phyloP scores from a whole-genome alignment of 2,329 filamentous ascomycete species.

The Chalara sp. region DNA sequence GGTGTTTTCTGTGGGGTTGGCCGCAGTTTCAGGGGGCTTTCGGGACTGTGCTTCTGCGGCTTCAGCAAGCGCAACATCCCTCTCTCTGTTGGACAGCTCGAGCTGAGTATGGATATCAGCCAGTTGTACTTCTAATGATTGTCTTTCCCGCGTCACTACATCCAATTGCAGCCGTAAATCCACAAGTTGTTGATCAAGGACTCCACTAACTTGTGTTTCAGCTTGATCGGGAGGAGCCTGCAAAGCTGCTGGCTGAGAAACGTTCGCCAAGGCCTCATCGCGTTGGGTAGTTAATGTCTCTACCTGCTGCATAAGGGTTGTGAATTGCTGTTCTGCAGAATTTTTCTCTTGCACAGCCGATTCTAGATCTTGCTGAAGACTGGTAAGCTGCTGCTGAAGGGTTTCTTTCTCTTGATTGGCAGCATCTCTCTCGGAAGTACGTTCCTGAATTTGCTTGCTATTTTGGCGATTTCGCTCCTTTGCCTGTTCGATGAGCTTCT shows the following conservation, averaged over 20 bases:
- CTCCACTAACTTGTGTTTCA: conserved; percentile 39
- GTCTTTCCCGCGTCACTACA: conserved; percentile 59
- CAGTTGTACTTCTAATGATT: conserved; percentile 58
- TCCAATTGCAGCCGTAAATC: conserved; percentile 56
- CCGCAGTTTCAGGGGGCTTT: conserved; percentile 18
- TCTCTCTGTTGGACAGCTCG: conserved; percentile 52
- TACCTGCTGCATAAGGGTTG: conserved; percentile 31
- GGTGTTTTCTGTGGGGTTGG: conserved; percentile 37
- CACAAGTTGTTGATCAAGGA: conserved; percentile 43
- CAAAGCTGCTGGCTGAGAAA: conserved; percentile 16
- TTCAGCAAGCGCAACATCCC: conserved; percentile 42
- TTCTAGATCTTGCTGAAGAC: conserved; percentile 42
- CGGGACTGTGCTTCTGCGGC: conserved; percentile 40
- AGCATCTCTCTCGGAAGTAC: conserved; percentile 35
- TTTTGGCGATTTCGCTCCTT: conserved; percentile 53
- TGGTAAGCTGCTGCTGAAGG: conserved; percentile 25
- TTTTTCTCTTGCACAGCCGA: conserved; percentile 32
- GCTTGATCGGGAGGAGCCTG: conserved; percentile 30
- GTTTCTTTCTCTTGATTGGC: conserved; percentile 36
- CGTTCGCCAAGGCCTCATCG: conserved; percentile 33
- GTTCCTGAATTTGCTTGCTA: conserved; percentile 46
- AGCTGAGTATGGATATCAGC: conserved; percentile 51
- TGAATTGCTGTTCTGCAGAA: conserved; percentile 28
- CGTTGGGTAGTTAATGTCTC: conserved; percentile 35
- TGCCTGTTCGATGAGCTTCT: conserved; percentile 53